phyloP scores from a whole-genome alignment of 1,284 basidiomycete genomes.

The Austroboletus novae-zelandiae region DNA sequence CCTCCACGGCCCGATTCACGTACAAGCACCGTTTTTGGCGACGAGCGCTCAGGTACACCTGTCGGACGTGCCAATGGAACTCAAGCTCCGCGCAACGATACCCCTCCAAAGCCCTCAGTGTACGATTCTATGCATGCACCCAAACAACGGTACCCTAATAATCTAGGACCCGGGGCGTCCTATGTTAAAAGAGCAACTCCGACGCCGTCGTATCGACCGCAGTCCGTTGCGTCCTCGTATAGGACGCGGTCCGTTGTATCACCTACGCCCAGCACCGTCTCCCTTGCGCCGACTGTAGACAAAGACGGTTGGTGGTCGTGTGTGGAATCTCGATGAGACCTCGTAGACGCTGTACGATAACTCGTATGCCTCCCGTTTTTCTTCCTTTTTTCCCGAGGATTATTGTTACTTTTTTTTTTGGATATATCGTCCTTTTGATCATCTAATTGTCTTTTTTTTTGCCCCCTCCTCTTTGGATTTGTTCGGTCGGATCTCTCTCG shows the following conservation, averaged over 20 bases:
- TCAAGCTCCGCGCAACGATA: slow-evolving; percentile 38
- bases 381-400: background rate
- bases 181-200: slow-evolving; percentile 38
- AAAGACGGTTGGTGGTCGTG: slow-evolving; percentile 77
- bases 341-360: slow-evolving; percentile 16
- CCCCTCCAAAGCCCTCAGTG: slow-evolving; percentile 56
- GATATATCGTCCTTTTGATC: background rate
- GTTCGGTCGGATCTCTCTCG: background rate
- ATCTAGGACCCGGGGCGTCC: slow-evolving; percentile 30
- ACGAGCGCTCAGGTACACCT: slow-evolving; percentile 43
- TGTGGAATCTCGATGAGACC: slow-evolving; percentile 9
- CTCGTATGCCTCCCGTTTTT: background rate
- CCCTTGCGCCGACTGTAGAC: slow-evolving; percentile 64
- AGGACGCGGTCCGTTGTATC: slow-evolving; percentile 45
- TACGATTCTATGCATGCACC: slow-evolving; percentile 78
- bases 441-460: slow-evolving; percentile 15
- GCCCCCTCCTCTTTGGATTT: background rate
- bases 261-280: slow-evolving; percentile 71
- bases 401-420: background rate
- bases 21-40: slow-evolving; percentile 55
- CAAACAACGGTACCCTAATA: slow-evolving; percentile 20
- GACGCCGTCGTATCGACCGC: slow-evolving; percentile 23
- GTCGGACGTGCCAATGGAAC: slow-evolving; percentile 27
- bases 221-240: slow-evolving; percentile 46
- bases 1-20: slow-evolving; percentile 67